Evolutionary conservation across 192 early-diverging fungal species (phyloP).

Genomic region (Pecoramyces ruminantium): DNA sequence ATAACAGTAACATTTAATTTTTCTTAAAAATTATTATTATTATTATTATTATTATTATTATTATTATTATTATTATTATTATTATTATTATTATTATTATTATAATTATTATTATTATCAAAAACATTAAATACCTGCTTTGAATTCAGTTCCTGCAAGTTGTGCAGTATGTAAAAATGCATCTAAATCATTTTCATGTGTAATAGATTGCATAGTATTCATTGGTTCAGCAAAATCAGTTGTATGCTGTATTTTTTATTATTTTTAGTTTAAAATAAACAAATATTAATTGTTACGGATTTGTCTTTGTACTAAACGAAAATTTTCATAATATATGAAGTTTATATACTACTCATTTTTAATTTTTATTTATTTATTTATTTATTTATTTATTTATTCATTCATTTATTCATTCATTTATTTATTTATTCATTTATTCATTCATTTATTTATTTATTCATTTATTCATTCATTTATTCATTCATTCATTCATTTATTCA

Average conservation of each 20-base stretch:
- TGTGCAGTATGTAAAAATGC: constrained; percentile 88
- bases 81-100: constrained; percentile 35
- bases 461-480: too few relatives aligned
- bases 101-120: constrained; percentile 25
- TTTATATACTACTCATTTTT: too few relatives aligned
- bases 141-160: constrained; percentile 67
- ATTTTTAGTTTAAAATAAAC: not conserved
- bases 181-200: constrained; percentile 91
- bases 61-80: constrained; percentile 30
- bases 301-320: too few relatives aligned
- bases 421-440: too few relatives aligned
- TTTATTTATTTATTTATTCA: too few relatives aligned
- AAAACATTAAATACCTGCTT: constrained; percentile 1
- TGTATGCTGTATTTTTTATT: not conserved
- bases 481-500: too few relatives aligned
- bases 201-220: constrained; percentile 44
- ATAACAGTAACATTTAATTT: not conserved
- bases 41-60: constrained; percentile 21
- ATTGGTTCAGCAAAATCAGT: not conserved
- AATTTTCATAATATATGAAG: too few relatives aligned
- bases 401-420: too few relatives aligned
- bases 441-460: too few relatives aligned
- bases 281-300: too few relatives aligned
- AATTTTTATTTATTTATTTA: too few relatives aligned
- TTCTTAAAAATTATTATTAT: constrained; percentile 47